phyloP scores from a whole-genome alignment of 192 early-diverging fungal genomes.

The Linnemannia elongata region DNA sequence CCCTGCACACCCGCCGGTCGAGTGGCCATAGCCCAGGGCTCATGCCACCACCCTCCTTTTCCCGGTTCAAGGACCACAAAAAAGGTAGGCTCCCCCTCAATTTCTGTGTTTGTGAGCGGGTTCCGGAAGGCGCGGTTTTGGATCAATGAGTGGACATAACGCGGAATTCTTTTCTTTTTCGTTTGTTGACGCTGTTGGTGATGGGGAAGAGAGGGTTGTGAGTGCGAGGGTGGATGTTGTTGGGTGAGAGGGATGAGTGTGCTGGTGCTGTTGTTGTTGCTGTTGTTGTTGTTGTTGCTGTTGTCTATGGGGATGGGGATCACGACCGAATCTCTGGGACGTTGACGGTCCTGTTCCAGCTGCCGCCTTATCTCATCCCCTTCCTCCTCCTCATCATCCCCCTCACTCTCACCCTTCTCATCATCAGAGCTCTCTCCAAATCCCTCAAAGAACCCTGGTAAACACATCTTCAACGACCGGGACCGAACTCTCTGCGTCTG shows the following conservation, averaged over 20 bases:
- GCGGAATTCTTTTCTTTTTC: constrained; percentile 16
- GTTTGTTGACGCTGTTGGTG: neutral
- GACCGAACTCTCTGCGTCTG: constrained; percentile 47
- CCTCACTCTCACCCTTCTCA: neutral
- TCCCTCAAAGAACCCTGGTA: constrained; percentile 44
- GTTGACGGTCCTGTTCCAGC: neutral
- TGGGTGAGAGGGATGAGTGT: neutral
- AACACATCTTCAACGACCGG: constrained; percentile 1
- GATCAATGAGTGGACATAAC: constrained; percentile 41
- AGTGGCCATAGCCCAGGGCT: constrained; percentile 42
- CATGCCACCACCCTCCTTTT: constrained; percentile 50
- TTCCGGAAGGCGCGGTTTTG: constrained; percentile 42
- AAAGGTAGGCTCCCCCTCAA: constrained; percentile 46
- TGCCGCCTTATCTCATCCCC: neutral
- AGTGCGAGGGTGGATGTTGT: too few species aligned
- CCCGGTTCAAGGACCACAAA: constrained; percentile 37
- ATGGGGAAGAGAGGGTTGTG: neutral
- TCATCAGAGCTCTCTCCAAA: neutral
- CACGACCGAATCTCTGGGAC: neutral
- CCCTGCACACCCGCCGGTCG: neutral
- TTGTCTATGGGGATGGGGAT: constrained; percentile 17
- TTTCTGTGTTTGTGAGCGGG: constrained; percentile 46
- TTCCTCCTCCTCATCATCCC: neutral
- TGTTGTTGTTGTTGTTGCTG: neutral
- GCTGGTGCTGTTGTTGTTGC: neutral